Evolutionary conservation across 108 stramenopile species (phyloP), one percentile per base, ranked within the genome.

Genomic region (Conticribra guillardii): DNA sequence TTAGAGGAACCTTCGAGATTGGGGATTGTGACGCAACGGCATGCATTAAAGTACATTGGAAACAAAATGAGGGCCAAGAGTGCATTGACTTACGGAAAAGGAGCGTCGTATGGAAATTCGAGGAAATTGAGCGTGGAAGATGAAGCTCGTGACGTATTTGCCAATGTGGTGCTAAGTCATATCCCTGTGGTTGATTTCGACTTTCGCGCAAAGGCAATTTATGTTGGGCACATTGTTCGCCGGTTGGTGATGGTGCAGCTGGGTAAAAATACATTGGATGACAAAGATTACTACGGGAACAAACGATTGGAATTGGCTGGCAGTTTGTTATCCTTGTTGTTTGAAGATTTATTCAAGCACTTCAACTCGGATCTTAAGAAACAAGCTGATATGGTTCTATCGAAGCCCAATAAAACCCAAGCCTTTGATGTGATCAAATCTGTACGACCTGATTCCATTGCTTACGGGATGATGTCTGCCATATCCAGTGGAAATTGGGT

Each of bases 401-500:
- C 89, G 53, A 98, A 99, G 64, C 92, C 95, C 9, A 97, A 97
- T 80, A 81, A 96, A 15, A 94, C 97, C 22, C 83, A 92, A 57
- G 89, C 93, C 9, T 99, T 98, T 79, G 98, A 99, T 87, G 91
- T 98, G 28, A 86, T 92, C 51, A 97, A 97, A 67, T 80, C 77
- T 26, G 91, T 95, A 32, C 76, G 94, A 45, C 84, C 93, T 0
- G 95, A 97, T 62, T 98, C 95, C 0, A 98, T 99, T 76, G 91
- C 99, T 17, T 91, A 96, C 60, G 98, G 98, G 18, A 97, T 99
- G 88, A 82, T 95, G 63, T 89, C 90, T 58, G 97, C 97, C 27
- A 96, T 99, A 61, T 89, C 97, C 60, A 97, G 97, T 11, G 99
- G 99, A 19, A 99, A 98, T 68, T 99, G 99, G 98, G 96, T 96